Base-by-base conservation (phyloP, 495 filamentous ascomycete species). In the Trypethelium eluteriae region DNA sequence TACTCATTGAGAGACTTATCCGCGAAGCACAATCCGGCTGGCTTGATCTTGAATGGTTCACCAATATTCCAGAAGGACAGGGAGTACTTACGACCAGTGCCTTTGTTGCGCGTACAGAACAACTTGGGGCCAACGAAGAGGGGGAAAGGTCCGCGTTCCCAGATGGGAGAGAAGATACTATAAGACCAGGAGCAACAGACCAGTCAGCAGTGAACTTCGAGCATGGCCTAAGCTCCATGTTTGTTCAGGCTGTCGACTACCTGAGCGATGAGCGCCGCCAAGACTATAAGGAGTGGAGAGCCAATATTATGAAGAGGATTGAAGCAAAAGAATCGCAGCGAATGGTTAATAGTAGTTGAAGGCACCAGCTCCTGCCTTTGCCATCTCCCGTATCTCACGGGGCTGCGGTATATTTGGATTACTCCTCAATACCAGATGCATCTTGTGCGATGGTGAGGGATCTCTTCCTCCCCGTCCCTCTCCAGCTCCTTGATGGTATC, bases 391-490 rank as follows among this genome's bases (percentile, higher is more conserved):
- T 35, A 18, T 7, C 7, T 11, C 18, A 3, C 36, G 6, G 7
- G 7, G 14, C 14, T 6, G n/a, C 53, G 36, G 53, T 10, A 14
- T 5, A 59, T 36, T 6, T 36, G 34, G 32, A 9, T 59, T 36
- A 18, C 6, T 36, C 14, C 38, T 80, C 72, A 98, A 79, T 98
- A 98, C 93, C 93, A 98, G 69, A 98, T 96, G 70, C 92, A 94
- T 71, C 93, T 84, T 36, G 92, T 96, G 68, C 93, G 82, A 76
- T 98, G 93, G 76, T 96, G 93, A n/a, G 90, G 91, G 57, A 94
- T 87, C 46, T 63, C 65, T 65, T 76, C 70, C 39, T 68, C 69
- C 14, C 64, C 82, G 79, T 16, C 82, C 79, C 70, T 73, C 70
- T 97, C 92, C 74, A 89, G 74, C 66, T 86, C 86, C 76, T 98